Percentiles rank a stretch among this genome's conserved stretches.
These are phyloP conservation scores for Mortierella sp. DNA, from an alignment of 371 early-diverging fungal species.

Conservation along the genomic window DNA sequence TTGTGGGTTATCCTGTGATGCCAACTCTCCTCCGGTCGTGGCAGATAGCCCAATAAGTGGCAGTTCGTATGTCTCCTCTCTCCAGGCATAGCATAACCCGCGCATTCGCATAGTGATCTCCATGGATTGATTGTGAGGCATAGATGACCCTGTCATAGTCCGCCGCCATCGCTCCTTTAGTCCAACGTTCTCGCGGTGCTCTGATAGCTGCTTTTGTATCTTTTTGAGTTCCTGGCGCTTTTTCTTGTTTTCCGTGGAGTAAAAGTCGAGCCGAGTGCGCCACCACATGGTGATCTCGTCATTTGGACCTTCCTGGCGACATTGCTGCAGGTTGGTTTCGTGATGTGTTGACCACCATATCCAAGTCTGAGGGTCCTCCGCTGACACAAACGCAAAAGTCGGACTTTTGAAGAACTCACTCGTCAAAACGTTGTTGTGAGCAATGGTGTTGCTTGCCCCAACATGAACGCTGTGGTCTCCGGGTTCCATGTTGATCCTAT, in stretches of 20 bases:
- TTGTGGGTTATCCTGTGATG: no score
- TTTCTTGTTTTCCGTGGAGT: slow-evolving; percentile 11
- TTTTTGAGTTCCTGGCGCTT: slow-evolving; percentile 8
- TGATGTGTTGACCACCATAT: slow-evolving; percentile 48
- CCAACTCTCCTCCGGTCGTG: no score
- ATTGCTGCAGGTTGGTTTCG: slow-evolving; percentile 21
- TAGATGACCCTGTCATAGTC: slow-evolving; percentile 5
- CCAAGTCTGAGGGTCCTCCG: slow-evolving; percentile 48
- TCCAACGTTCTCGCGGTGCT: neutral
- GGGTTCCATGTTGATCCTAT: slow-evolving; percentile 5
- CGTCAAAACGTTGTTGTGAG: slow-evolving; percentile 22
- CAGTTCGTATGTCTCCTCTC: slow-evolving; percentile 18
- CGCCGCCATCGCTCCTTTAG: slow-evolving; percentile 5
- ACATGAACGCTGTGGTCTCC: neutral
- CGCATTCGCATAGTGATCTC: slow-evolving; percentile 37
- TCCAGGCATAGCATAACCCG: slow-evolving; percentile 40
- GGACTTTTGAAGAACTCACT: slow-evolving; percentile 35
- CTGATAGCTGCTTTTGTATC: neutral
- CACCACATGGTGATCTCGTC: slow-evolving; percentile 48
- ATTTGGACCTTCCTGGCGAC: slow-evolving; percentile 28
- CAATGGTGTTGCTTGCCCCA: neutral
- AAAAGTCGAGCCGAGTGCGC: slow-evolving; percentile 21
- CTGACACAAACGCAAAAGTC: slow-evolving; percentile 38
- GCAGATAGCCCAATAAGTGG: no score
- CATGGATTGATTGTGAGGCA: slow-evolving; percentile 13